Evolutionary conservation across 495 filamentous ascomycete species (phyloP).

Genomic region (Aspergillus baeticus): DNA sequence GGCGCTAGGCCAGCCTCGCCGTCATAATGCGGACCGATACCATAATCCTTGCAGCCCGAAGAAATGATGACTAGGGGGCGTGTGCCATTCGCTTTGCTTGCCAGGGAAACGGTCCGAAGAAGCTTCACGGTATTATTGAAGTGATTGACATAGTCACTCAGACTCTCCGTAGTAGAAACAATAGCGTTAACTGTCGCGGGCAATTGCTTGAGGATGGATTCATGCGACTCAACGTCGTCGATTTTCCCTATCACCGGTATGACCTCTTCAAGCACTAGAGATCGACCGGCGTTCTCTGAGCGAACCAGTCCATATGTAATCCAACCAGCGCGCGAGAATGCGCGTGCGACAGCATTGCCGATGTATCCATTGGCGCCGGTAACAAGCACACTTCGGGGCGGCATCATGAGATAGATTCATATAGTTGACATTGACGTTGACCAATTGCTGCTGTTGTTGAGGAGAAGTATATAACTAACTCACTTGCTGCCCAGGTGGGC

Average conservation of each 20-base stretch:
- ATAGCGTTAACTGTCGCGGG: conserved; percentile 8
- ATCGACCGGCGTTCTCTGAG: not conserved
- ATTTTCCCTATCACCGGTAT: conserved; percentile 10
- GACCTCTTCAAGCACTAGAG: conserved; percentile 10
- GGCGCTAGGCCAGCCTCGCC: not conserved
- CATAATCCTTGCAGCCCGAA: conserved; percentile 19
- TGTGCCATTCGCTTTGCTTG: conserved; percentile 2
- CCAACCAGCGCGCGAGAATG: conserved; percentile 17
- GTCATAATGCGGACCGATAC: conserved; percentile 8
- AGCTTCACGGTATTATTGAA: not conserved
- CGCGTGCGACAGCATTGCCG: conserved; percentile 15
- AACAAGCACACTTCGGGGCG: conserved; percentile 7
- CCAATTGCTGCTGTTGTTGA: too few relatives aligned
- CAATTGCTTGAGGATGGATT: not conserved
- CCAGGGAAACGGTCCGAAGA: not conserved
- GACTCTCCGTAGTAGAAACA: conserved; percentile 12
- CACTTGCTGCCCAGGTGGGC: too few relatives aligned
- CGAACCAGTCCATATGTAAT: conserved; percentile 11
- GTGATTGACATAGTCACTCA: conserved; percentile 4
- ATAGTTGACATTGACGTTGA: too few relatives aligned
- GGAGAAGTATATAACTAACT: too few relatives aligned
- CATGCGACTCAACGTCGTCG: conserved; percentile 6
- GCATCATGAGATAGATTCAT: not conserved
- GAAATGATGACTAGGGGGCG: conserved; percentile 12
- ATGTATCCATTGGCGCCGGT: conserved; percentile 21